A percentile compares a stretch with the other conserved stretches of the same genome.
phyloP scores from a whole-genome alignment of 2,329 filamentous ascomycete species.

The Tolypocladium tundrense region DNA sequence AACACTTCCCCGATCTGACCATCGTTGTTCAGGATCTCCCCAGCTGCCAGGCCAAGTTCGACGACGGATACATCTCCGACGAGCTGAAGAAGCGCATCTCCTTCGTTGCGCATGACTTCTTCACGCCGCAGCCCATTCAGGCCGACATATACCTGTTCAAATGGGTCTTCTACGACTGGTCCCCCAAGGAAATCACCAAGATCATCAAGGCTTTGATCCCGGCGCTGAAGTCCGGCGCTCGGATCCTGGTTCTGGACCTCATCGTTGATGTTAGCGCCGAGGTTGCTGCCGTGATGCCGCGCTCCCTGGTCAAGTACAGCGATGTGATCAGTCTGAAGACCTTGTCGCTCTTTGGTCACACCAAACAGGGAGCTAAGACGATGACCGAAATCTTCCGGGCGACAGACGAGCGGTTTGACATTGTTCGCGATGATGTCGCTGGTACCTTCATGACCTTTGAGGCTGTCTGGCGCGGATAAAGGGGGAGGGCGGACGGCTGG shows the following conservation, averaged over 20 bases:
- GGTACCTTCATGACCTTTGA: background rate
- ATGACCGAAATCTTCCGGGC: constrained; percentile 5
- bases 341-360: constrained; percentile 32
- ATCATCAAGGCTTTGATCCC: constrained; percentile 31
- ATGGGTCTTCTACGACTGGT: constrained; percentile 44
- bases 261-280: constrained; percentile 15
- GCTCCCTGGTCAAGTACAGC: constrained; percentile 2
- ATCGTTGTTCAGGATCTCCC: constrained; percentile 33
- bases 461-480: background rate
- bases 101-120: constrained; percentile 26
- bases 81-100: constrained; percentile 20
- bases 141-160: constrained; percentile 42
- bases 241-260: constrained; percentile 24
- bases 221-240: constrained; percentile 30
- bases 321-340: constrained; percentile 29
- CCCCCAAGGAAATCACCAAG: constrained; percentile 28
- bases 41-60: constrained; percentile 20
- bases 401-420: constrained; percentile 8
- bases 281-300: constrained; percentile 6
- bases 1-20: constrained; percentile 18
- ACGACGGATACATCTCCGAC: constrained; percentile 16
- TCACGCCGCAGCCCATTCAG: constrained; percentile 21
- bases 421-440: constrained; percentile 1
- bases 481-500: background rate
- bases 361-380: constrained; percentile 6